A percentile compares a stretch with the other conserved stretches of the same genome.
Conservation (phyloP, 1,284 basidiomycete genomes). For the Fomitopsis pinicola region DNA sequence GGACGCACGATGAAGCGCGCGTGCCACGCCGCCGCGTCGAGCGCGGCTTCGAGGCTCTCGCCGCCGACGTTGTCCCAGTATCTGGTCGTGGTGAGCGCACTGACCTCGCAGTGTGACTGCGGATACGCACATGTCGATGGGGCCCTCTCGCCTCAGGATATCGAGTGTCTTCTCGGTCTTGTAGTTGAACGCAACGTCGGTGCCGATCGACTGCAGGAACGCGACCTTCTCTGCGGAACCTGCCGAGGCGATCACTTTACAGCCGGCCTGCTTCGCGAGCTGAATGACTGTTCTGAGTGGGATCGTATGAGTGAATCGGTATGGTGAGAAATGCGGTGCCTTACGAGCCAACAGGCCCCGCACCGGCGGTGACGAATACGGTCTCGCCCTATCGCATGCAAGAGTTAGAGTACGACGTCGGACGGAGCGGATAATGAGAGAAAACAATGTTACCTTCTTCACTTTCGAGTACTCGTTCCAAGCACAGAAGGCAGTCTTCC, state of each 20-base stretch:
- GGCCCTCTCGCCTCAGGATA: conserved; percentile 51
- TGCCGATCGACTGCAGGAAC: conserved; percentile 61
- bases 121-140: conserved; percentile 45
- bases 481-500: neutral
- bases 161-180: too few species aligned
- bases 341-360: conserved; percentile 18
- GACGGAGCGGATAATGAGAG: neutral
- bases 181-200: too few species aligned
- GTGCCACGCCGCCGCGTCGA: too few species aligned
- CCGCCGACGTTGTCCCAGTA: conserved; percentile 64
- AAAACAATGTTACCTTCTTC: neutral
- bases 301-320: neutral
- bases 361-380: neutral
- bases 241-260: conserved; percentile 71
- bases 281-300: conserved; percentile 40
- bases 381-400: neutral
- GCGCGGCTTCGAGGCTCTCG: conserved; percentile 57
- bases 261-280: conserved; percentile 56
- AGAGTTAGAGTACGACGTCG: neutral
- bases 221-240: conserved; percentile 68
- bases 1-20: too few species aligned
- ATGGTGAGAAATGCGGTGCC: too few species aligned
- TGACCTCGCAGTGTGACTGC: too few species aligned
- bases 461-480: neutral
- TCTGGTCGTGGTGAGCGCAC: too few species aligned